phyloP scores from a whole-genome alignment of 129 eudicot species.

The Pseudognaphalium luteoalbum region DNA sequence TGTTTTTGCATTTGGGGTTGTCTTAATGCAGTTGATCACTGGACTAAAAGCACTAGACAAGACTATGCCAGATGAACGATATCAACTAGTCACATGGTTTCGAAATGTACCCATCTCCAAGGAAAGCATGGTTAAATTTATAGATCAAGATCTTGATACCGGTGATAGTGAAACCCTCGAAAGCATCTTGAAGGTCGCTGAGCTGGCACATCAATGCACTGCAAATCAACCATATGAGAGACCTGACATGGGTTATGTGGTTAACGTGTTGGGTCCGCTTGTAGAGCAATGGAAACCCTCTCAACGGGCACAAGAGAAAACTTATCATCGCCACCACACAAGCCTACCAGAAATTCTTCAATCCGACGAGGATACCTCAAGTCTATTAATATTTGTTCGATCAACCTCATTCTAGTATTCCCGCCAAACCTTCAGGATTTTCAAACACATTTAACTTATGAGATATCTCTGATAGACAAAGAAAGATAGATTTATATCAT shows the following conservation, averaged over 20 bases:
- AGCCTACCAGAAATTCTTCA: slow-evolving; percentile 65
- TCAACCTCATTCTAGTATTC: slow-evolving; percentile 50
- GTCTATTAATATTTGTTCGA: slow-evolving; percentile 44
- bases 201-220: slow-evolving; percentile 47
- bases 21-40: slow-evolving; percentile 46
- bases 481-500: not conserved
- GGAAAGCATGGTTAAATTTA: slow-evolving; percentile 27
- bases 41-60: slow-evolving; percentile 43
- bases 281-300: slow-evolving; percentile 46
- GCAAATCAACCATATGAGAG: slow-evolving; percentile 40
- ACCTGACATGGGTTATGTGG: slow-evolving; percentile 48
- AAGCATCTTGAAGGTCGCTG: slow-evolving; percentile 46
- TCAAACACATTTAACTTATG: slow-evolving; percentile 45
- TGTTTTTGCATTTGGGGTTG: slow-evolving; percentile 48
- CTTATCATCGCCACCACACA: slow-evolving; percentile 46
- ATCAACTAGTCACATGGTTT: slow-evolving; percentile 41
- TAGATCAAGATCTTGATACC: slow-evolving; percentile 35
- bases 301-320: slow-evolving; percentile 40
- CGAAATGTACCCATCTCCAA: slow-evolving; percentile 33
- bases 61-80: slow-evolving; percentile 34
- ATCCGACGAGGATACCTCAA: slow-evolving; percentile 60
- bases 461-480: slow-evolving; percentile 42
- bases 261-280: slow-evolving; percentile 34
- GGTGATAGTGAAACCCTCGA: slow-evolving; percentile 39
- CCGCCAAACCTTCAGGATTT: slow-evolving; percentile 52